Evolutionary conservation across 441 rosid species (phyloP).

Genomic region (Melastoma candidum): DNA sequence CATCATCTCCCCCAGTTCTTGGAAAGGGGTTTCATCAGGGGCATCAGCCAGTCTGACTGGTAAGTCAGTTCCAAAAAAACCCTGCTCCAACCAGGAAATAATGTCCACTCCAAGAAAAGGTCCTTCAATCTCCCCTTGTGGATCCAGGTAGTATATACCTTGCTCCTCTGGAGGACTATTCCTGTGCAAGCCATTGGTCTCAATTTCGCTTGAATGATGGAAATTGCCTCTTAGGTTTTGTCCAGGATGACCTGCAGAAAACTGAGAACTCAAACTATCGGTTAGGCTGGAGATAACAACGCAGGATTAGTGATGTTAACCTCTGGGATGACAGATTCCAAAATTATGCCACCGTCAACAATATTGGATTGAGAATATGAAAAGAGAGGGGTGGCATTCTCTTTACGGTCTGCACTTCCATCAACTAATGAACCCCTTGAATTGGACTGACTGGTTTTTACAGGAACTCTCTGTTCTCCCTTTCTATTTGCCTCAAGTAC

Average conservation of each 20-base stretch:
- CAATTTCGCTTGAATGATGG: conserved; percentile 14
- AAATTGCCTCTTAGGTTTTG: conserved; percentile 13
- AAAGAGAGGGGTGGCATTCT: conserved; percentile 9
- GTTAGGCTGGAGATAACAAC: conserved; percentile 23
- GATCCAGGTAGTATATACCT: conserved; percentile 46
- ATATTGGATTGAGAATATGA: conserved; percentile 11
- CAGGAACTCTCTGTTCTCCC: conserved; percentile 17
- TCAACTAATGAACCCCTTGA: conserved; percentile 5
- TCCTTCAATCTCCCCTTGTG: conserved; percentile 54
- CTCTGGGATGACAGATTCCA: conserved; percentile 12
- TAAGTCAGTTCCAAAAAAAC: conserved; percentile 57
- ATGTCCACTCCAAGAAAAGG: conserved; percentile 51
- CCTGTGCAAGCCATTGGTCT: conserved; percentile 15
- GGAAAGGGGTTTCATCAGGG: conserved; percentile 50
- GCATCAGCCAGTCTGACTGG: conserved; percentile 50
- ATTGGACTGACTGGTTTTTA: conserved; percentile 5
- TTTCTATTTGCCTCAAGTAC: conserved; percentile 1
- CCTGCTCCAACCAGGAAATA: conserved; percentile 56
- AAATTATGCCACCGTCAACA: conserved; percentile 17
- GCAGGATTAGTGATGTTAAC: conserved; percentile 7
- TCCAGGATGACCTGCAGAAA: conserved; percentile 16
- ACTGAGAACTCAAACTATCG: conserved; percentile 28
- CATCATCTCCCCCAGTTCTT: conserved; percentile 44
- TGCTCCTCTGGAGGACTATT: conserved; percentile 33
- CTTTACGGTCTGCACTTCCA: conserved; percentile 16